Evolutionary conservation across 306 rosid genomes (phyloP).

Genomic region (Citrullus colocynthis): DNA sequence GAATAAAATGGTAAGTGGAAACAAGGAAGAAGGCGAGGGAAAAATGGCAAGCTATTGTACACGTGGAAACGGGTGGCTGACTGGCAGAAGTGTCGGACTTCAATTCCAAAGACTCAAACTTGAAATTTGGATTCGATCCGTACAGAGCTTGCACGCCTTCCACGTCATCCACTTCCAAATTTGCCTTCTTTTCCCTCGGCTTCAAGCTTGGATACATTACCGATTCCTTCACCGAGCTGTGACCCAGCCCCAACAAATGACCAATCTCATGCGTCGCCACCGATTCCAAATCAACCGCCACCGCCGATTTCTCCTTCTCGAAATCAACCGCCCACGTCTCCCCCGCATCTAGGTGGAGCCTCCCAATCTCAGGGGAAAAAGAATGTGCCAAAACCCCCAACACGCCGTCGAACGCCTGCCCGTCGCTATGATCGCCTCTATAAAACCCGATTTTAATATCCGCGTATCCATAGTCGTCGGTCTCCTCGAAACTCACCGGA

Average conservation of each 20-base stretch:
- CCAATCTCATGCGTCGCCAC: conserved; percentile 87
- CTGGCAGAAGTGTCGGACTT: conserved; percentile 48
- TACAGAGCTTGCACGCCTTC: conserved; percentile 68
- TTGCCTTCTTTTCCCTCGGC: conserved; percentile 53
- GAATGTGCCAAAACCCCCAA: conserved; percentile 78
- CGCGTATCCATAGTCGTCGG: conserved; percentile 28
- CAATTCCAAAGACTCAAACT: conserved; percentile 16
- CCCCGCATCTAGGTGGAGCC: conserved; percentile 72
- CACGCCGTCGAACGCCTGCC: conserved; percentile 74
- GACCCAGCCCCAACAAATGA: conserved; percentile 70
- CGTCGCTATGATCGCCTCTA: conserved; percentile 73
- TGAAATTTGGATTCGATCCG: conserved; percentile 64
- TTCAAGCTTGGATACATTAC: conserved; percentile 77
- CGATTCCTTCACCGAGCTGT: conserved; percentile 46
- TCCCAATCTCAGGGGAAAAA: conserved; percentile 63
- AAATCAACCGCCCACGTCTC: conserved; percentile 80
- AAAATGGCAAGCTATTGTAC: background rate
- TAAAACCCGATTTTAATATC: conserved; percentile 65
- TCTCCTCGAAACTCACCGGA: conserved; percentile 50
- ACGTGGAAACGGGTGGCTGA: conserved; percentile 14
- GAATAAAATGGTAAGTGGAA: background rate
- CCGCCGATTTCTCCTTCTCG: conserved; percentile 27
- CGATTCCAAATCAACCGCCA: conserved; percentile 78
- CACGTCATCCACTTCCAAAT: conserved; percentile 51
- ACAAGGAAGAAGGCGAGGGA: background rate